Evolutionary conservation across 2,329 filamentous ascomycete genomes (phyloP), one percentile per base, ranked within the genome.

Genomic region (Aspergillus ochraceus): DNA sequence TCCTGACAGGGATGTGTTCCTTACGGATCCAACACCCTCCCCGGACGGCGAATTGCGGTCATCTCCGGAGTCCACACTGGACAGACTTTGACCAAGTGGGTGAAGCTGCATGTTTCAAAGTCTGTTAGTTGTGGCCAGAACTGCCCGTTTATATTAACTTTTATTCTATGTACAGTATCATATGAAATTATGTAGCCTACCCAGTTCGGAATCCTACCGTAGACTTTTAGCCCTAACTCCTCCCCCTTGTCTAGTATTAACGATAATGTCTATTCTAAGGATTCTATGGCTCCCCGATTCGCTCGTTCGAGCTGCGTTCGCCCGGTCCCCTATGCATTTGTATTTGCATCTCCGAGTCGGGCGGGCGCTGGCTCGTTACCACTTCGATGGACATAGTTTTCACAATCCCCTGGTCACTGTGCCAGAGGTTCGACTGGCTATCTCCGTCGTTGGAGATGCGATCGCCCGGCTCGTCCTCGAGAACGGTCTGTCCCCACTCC

Each of bases 331-430:
- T 10, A 5, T 42, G 6, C 14, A 42, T 3, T 4, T 42, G 36
- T 14, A n/a, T 12, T 26, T 55, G 45, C 2, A 24, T 26, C 5
- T 50, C 54, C 6, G 42, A 49, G 17, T 49, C 46, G 19, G 54
- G 19, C 12, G n/a, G 12, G n/a, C 54, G 45, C 14, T 49, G 30
- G 6, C 39, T 55, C 4, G 54, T 50, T 6, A 50, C 46, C 20
- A 55, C 54, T 30, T 55, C 54, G 10, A 55, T 50, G 22, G 54
- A 55, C 6, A 47, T 55, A 3, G 54, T 55, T 12, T 55, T 55
- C 11, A 55, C 30, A 32, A 55, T 55, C 3, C 54, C 54, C 29
- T 46, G 54, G 17, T 55, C 54, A 26, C 36, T 46, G 0, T 49
- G 54, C 4, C 20, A 32, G 6, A 55, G 46, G 4, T 55, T 45